Evolutionary conservation across 371 early-diverging fungal species (phyloP).

Genomic region (Mucor indicus): DNA sequence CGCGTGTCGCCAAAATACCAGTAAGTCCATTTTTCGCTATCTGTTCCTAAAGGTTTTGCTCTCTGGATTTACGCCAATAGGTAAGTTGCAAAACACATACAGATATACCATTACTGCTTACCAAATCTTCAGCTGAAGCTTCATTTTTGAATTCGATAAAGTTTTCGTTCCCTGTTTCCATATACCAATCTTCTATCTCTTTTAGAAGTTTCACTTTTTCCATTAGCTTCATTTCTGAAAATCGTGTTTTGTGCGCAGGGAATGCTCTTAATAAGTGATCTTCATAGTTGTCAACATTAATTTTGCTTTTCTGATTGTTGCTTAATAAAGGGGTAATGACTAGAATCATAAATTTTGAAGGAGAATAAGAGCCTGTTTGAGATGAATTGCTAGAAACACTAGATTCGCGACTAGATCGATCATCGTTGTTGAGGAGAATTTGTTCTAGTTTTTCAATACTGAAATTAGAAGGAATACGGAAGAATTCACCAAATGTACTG

Average conservation of each 20-base stretch:
- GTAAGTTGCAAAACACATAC: no score
- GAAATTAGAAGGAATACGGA: conserved; percentile 1
- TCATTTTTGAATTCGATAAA: neutral
- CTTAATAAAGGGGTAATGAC: conserved; percentile 3
- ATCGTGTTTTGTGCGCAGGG: neutral
- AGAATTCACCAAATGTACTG: conserved; percentile 7
- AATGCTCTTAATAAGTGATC: conserved; percentile 1
- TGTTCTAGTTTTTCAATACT: conserved; percentile 14
- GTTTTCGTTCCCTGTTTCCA: conserved; percentile 1
- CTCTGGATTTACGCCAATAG: conserved; percentile 9
- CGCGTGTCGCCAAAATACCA: conserved; percentile 20
- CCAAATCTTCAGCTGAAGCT: conserved; percentile 2
- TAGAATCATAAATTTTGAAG: neutral
- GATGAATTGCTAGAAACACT: neutral
- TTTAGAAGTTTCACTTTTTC: conserved; percentile 14
- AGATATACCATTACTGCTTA: neutral
- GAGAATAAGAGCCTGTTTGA: neutral
- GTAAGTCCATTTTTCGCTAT: conserved; percentile 20
- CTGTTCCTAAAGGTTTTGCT: conserved; percentile 13
- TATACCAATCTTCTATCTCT: conserved; percentile 6
- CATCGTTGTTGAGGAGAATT: neutral
- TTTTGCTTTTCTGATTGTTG: neutral
- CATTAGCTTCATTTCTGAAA: conserved; percentile 1
- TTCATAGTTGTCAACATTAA: conserved; percentile 6
- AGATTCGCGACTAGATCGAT: neutral